These are phyloP conservation scores for Annulohypoxylon bovei DNA, from an alignment of 495 filamentous ascomycete genomes.

Conservation along the genomic window DNA sequence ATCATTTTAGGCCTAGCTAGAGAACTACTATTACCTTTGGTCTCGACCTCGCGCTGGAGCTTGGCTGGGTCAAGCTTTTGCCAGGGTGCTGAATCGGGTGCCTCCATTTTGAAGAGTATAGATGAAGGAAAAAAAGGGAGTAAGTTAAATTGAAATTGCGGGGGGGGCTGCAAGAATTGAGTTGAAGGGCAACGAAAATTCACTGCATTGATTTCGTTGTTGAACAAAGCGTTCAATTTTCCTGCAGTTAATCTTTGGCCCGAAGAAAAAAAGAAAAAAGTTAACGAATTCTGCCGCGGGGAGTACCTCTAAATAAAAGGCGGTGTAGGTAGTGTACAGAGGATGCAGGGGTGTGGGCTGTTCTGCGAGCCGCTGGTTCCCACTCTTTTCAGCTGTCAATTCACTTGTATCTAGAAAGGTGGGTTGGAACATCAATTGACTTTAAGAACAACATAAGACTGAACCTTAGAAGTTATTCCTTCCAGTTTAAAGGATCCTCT, in stretches of 20 bases:
- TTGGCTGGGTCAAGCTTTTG: slow-evolving; percentile 35
- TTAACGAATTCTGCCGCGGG: slow-evolving; percentile 38
- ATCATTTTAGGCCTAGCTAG: background rate
- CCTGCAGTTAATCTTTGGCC: background rate
- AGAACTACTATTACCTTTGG: slow-evolving; percentile 34
- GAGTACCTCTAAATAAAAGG: slow-evolving; percentile 14
- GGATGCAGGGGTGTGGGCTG: background rate
- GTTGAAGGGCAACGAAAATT: background rate
- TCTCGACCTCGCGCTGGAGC: slow-evolving; percentile 37
- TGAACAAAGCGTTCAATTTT: background rate
- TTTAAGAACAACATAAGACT: background rate
- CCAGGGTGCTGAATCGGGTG: slow-evolving; percentile 25
- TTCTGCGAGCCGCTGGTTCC: background rate
- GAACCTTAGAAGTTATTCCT: background rate
- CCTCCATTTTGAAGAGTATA: slow-evolving; percentile 22
- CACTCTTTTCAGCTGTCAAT: background rate
- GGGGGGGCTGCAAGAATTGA: background rate
- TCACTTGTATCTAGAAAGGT: background rate
- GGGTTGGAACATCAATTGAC: slow-evolving; percentile 3
- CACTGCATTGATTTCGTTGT: background rate
- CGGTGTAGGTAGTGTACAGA: slow-evolving; percentile 14
- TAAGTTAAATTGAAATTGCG: background rate
- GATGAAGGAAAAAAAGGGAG: background rate
- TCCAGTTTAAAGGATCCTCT: background rate
- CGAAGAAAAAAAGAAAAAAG: slow-evolving; percentile 5